A percentile compares a stretch with the other conserved stretches of the same genome.
Evolutionary conservation across 331 rosid genomes (phyloP).

Genomic region (Pyracantha coccinea): DNA sequence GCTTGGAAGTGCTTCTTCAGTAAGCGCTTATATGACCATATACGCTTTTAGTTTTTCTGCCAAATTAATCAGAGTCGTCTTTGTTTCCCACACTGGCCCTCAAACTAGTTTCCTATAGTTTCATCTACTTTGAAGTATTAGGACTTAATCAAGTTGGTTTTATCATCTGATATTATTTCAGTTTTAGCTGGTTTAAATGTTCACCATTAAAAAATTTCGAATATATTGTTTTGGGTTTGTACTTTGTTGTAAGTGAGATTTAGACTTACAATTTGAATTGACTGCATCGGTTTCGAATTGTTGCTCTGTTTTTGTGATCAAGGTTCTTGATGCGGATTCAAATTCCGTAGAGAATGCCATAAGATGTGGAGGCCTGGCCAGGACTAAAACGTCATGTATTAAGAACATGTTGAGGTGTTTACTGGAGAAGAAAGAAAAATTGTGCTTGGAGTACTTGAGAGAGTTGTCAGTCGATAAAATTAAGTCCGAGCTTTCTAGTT

Average conservation of each 20-base stretch:
- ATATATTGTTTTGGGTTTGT: background rate
- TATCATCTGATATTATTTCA: background rate
- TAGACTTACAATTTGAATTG: background rate
- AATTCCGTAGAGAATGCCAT: constrained; percentile 32
- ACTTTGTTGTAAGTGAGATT: background rate
- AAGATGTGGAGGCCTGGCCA: constrained; percentile 48
- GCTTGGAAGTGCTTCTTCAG: no score
- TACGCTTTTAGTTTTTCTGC: no score
- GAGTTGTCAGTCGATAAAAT: constrained; percentile 50
- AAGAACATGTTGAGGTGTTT: constrained; percentile 49
- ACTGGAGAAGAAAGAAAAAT: constrained; percentile 56
- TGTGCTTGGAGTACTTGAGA: constrained; percentile 79
- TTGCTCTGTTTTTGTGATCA: background rate
- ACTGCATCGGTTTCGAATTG: background rate
- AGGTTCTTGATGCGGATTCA: constrained; percentile 41
- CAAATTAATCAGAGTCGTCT: no score
- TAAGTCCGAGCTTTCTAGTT: constrained; percentile 63
- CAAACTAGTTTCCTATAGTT: background rate
- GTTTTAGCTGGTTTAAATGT: background rate
- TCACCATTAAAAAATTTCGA: background rate
- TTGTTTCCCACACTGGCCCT: background rate
- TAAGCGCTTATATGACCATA: no score
- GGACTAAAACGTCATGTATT: constrained; percentile 38
- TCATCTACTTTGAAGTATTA: background rate
- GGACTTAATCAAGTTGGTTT: background rate